Evolutionary conservation across 1,284 basidiomycete species (phyloP).

Genomic region (Nidula niveotomentosa): DNA sequence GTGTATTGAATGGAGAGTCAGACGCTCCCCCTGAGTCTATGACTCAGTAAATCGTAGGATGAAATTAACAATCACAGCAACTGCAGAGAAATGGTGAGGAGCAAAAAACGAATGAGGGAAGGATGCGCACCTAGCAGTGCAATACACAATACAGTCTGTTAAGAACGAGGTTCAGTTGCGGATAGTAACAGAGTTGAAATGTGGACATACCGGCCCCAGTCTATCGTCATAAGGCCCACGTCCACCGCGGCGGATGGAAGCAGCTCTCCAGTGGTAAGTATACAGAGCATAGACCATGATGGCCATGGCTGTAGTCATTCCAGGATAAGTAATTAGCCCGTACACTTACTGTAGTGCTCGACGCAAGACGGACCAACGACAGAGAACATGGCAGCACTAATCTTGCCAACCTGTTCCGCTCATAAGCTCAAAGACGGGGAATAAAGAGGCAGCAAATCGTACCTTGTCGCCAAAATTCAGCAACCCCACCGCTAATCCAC

Average conservation of each 20-base stretch:
- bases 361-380: slow-evolving; percentile 71
- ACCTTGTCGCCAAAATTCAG: slow-evolving; percentile 96
- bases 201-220: slow-evolving; percentile 57
- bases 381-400: slow-evolving; percentile 92
- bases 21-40: slow-evolving; percentile 6
- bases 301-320: slow-evolving; percentile 71
- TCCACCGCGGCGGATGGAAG: slow-evolving; percentile 89
- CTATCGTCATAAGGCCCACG: slow-evolving; percentile 98
- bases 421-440: too few relatives aligned
- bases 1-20: too few relatives aligned
- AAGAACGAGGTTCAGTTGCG: slow-evolving; percentile 7
- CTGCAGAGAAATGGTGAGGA: slow-evolving; percentile 35
- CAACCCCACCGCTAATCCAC: slow-evolving; percentile 93
- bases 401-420: slow-evolving; percentile 73
- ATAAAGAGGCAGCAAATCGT: slow-evolving; percentile 8
- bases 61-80: slow-evolving; percentile 90
- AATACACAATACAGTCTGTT: slow-evolving; percentile 83
- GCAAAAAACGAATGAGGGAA: not conserved
- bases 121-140: slow-evolving; percentile 72
- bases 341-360: too few relatives aligned
- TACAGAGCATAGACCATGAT: slow-evolving; percentile 97
- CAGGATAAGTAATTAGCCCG: too few relatives aligned
- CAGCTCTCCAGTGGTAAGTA: slow-evolving; percentile 96
- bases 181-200: slow-evolving; percentile 4
- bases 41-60: slow-evolving; percentile 71